Base-by-base conservation (phyloP, 83 land plant species). In the Diphasiastrum complanatum region DNA sequence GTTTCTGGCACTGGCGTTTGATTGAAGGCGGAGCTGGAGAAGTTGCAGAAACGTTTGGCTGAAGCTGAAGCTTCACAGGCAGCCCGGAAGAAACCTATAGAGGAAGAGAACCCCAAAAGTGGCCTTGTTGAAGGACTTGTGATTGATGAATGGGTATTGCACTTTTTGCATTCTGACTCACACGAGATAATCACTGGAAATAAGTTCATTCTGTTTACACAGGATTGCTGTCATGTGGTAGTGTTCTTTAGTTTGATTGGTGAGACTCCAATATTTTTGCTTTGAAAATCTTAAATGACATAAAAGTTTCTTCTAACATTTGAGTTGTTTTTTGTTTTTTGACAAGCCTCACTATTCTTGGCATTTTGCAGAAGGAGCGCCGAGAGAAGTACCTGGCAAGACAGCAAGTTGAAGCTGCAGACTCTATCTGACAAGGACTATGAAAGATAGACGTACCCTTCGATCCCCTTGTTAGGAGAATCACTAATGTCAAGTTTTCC, bases 361-460 rank as follows among this genome's bases (percentile, higher is more conserved):
- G n/a, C 5, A 0, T 33, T 37, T 26, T 64, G 53, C 59, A 55
- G 59, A 55, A 55, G 31, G 59, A 55, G 35, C 45, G 59, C 1
- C 59, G 59, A 32, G 59, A 55, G 19, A 55, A 55, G 59, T 55
- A 55, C 19, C 31, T 55, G 59, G 59, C 59, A 1, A 25, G 59
- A 19, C 59, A 55, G 35, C 59, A 55, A 32, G 59, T 55, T 32
- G 59, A 55, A 19, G 59, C 35, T 11, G 59, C 35, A 11, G 59
- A 55, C 59, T 55, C 59, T 27, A 24, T 61, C 14, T 45, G 57
- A 45, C n/a, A n/a, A n/a, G n/a, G n/a, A n/a, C n/a, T n/a, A n/a
- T n/a, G n/a, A n/a, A n/a, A n/a, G n/a, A n/a, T n/a, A n/a, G n/a
- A n/a, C n/a, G n/a, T n/a, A n/a, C n/a, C n/a, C n/a, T n/a, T n/a